A percentile compares a stretch with the other conserved stretches of the same genome.
These are phyloP conservation scores for Fulvia fulva DNA, from an alignment of 2,329 filamentous ascomycete species.

Conservation along the genomic window DNA sequence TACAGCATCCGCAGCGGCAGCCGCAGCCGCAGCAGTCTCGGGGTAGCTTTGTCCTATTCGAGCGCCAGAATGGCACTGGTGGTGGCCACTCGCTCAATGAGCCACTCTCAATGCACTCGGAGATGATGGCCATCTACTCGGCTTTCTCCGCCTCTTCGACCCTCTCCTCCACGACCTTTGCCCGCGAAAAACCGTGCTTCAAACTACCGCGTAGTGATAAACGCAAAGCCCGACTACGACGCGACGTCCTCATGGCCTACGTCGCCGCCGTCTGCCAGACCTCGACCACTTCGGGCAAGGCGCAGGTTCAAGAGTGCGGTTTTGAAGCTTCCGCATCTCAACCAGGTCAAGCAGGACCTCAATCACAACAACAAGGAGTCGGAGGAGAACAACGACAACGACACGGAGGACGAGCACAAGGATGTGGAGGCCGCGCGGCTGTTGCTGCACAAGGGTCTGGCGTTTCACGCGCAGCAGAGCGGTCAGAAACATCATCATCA, in stretches of 20 bases:
- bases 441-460: slow-evolving; percentile 28
- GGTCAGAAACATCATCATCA: slow-evolving; percentile 34
- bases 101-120: slow-evolving; percentile 50
- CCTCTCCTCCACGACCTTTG: slow-evolving; percentile 41
- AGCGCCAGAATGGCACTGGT: slow-evolving; percentile 31
- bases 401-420: slow-evolving; percentile 22
- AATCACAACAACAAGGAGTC: slow-evolving; percentile 17
- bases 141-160: slow-evolving; percentile 46
- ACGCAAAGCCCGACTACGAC: slow-evolving; percentile 44
- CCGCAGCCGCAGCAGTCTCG: slow-evolving; percentile 24
- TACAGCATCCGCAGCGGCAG: slow-evolving; percentile 28
- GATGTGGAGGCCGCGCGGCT: slow-evolving; percentile 23
- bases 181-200: slow-evolving; percentile 48
- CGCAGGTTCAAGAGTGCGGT: slow-evolving; percentile 43
- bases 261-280: slow-evolving; percentile 42
- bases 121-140: slow-evolving; percentile 55
- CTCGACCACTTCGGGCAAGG: slow-evolving; percentile 33
- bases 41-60: slow-evolving; percentile 38
- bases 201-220: slow-evolving; percentile 48
- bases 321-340: slow-evolving; percentile 48
- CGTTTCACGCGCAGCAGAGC: slow-evolving; percentile 30
- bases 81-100: slow-evolving; percentile 40
- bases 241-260: slow-evolving; percentile 43
- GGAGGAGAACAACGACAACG: slow-evolving; percentile 18
- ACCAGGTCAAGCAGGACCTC: slow-evolving; percentile 28